These are phyloP conservation scores for Claviceps citrina DNA, from an alignment of 2,329 filamentous ascomycete genomes.

Conservation along the genomic window DNA sequence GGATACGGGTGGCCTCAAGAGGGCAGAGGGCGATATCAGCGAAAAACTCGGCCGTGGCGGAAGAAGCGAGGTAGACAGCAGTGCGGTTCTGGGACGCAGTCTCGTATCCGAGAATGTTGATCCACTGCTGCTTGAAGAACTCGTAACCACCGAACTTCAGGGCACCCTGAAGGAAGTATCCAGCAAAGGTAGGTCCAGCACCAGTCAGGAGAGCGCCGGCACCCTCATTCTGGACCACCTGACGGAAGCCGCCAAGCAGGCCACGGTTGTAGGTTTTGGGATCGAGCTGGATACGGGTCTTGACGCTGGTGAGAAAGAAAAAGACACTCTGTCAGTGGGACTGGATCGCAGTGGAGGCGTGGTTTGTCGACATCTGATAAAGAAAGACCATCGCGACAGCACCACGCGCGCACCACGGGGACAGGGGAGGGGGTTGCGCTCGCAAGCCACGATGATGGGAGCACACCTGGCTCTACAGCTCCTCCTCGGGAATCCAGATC, in stretches of 20 bases:
- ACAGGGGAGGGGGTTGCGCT: too few relatives aligned
- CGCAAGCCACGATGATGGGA: too few relatives aligned
- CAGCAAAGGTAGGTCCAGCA: constrained; percentile 69
- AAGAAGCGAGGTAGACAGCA: constrained; percentile 62
- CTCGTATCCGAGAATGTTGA: constrained; percentile 66
- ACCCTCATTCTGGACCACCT: constrained; percentile 74
- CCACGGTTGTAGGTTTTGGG: constrained; percentile 78
- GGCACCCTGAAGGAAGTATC: constrained; percentile 88
- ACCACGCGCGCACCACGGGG: neutral
- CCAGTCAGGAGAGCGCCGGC: constrained; percentile 74
- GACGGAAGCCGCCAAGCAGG: constrained; percentile 71
- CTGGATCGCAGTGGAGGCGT: neutral
- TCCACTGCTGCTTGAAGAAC: constrained; percentile 88
- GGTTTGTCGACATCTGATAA: neutral
- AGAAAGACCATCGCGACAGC: neutral
- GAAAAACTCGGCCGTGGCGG: constrained; percentile 51
- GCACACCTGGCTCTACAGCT: too few relatives aligned
- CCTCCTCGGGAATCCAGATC: too few relatives aligned
- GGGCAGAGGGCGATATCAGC: constrained; percentile 76
- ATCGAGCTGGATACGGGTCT: constrained; percentile 91
- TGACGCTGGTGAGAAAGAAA: constrained; percentile 46
- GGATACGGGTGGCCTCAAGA: constrained; percentile 84
- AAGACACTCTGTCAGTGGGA: neutral
- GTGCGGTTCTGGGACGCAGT: constrained; percentile 65
- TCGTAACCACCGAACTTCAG: constrained; percentile 94